These are phyloP conservation scores for Trichosporon coremiiforme DNA, from an alignment of 1,284 basidiomycete species.

Conservation along the genomic window DNA sequence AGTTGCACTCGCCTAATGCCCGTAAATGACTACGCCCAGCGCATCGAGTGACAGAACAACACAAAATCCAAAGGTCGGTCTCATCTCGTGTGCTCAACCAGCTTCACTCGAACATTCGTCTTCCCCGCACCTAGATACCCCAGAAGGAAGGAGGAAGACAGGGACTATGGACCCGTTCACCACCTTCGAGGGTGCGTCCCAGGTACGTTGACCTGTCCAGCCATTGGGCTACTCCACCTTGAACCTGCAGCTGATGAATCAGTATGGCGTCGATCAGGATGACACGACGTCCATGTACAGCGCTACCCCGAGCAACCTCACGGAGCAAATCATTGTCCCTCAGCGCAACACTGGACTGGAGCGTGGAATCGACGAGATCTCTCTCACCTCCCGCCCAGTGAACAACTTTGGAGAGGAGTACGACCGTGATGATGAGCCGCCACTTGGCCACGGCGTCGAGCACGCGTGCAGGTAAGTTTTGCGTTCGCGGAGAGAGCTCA, in stretches of 20 bases:
- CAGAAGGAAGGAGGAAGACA: slow-evolving; percentile 5
- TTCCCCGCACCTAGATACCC: slow-evolving; percentile 13
- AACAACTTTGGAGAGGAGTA: slow-evolving; percentile 55
- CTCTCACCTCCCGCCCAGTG: slow-evolving; percentile 28
- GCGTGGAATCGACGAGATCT: slow-evolving; percentile 33
- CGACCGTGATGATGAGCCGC: slow-evolving; percentile 81
- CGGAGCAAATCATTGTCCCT: slow-evolving; percentile 31
- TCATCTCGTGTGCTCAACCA: neutral
- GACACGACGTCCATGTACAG: slow-evolving; percentile 75
- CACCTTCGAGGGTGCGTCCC: slow-evolving; percentile 68
- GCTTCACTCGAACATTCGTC: neutral
- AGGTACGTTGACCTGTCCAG: slow-evolving; percentile 38
- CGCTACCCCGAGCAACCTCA: slow-evolving; percentile 59
- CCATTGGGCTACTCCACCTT: neutral
- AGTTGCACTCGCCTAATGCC: neutral
- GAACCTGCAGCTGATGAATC: slow-evolving; percentile 13
- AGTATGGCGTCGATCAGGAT: slow-evolving; percentile 68
- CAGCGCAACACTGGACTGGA: slow-evolving; percentile 25
- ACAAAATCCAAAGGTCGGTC: slow-evolving; percentile 4
- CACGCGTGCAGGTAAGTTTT: slow-evolving; percentile 86
- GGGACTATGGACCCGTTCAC: slow-evolving; percentile 75
- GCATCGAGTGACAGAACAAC: slow-evolving; percentile 8
- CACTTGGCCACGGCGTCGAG: slow-evolving; percentile 76
- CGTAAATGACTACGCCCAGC: neutral
- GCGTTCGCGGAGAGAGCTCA: neutral